Base-by-base conservation (phyloP, 805 yeast genomes). In the Metschnikowia picachoensis region DNA sequence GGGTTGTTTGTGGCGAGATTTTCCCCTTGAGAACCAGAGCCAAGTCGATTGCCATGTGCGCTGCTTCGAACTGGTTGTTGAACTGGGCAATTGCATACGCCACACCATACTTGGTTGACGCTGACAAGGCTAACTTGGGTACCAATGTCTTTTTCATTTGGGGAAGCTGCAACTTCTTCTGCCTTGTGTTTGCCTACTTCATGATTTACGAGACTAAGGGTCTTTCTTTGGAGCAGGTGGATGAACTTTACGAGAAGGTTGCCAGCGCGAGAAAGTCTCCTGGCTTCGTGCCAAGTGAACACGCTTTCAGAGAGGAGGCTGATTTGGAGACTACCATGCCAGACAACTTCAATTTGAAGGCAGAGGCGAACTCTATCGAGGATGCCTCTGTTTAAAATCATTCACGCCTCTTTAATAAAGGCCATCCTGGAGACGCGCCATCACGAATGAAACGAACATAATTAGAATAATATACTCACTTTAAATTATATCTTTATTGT, bases 41-140 rank as follows among this genome's bases (percentile, higher is more conserved):
- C 49, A 66, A 67, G 61, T 66, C 72, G 17, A 62, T 68, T 49
- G 70, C 73, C 35, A 52, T 66, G 48, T 68, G 70, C 52, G 61
- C 72, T 37, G 73, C 72, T 35, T 64, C 71, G 40, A 68, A 68
- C 61, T 68, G 73, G 73, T 63, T 67, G 57, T 66, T 65, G 66
- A 68, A 68, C 64, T 68, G 68, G 67, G 72, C 60, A 43, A 68
- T 68, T 60, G 72, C 67, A 20, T 67, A 62, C 56, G 67, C 71
- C 15, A 68, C 72, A 44, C 73, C 73, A 25, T 69, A 69, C 63
- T 57, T 69, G 68, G 74, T 69, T 39, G 67, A 67, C 49, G 36
- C 60, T 20, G 73, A 70, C 57, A 55, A 59, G 58, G 74, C 72
- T 47, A 57, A 67, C 60, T 61, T 69, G 57, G 71, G 72, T 14